These are phyloP conservation scores for Hypholoma fasciculare DNA, from an alignment of 768 basidiomycete species.

Conservation along the genomic window DNA sequence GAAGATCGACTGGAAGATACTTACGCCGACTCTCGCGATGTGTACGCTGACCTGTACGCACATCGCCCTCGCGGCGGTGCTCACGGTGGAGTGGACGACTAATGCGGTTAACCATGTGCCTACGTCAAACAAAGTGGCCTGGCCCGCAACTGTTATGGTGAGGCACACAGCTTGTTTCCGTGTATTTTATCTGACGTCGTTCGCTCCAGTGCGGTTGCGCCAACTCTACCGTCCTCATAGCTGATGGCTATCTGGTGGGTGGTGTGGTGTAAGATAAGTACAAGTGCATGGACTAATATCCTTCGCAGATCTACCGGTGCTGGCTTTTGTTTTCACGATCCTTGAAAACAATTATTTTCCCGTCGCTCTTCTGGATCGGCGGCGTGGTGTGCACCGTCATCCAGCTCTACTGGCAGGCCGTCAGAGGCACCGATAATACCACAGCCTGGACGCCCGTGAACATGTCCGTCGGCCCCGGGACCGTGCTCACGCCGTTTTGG, in stretches of 20 bases:
- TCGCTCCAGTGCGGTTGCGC: background rate
- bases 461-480: background rate
- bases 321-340: slow-evolving; percentile 5
- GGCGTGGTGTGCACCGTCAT: slow-evolving; percentile 4
- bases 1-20: slow-evolving; percentile 2
- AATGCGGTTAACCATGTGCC: background rate
- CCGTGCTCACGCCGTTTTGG: background rate
- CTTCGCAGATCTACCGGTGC: background rate
- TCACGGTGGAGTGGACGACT: background rate
- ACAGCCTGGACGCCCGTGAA: background rate
- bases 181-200: background rate
- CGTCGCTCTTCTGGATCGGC: slow-evolving; percentile 6
- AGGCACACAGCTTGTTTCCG: background rate
- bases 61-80: slow-evolving; percentile 1
- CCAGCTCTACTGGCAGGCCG: slow-evolving; percentile 2
- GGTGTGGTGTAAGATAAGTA: background rate
- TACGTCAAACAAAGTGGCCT: background rate
- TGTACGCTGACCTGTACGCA: slow-evolving; percentile 4
- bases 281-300: background rate
- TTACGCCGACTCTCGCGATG: slow-evolving; percentile 1
- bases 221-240: slow-evolving; percentile 8
- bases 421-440: background rate
- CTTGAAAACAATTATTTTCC: background rate
- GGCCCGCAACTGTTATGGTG: slow-evolving; percentile 11
- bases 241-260: slow-evolving; percentile 10